Evolutionary conservation across 345 rosid species (phyloP).

Genomic region (Stellera chamaejasme): DNA sequence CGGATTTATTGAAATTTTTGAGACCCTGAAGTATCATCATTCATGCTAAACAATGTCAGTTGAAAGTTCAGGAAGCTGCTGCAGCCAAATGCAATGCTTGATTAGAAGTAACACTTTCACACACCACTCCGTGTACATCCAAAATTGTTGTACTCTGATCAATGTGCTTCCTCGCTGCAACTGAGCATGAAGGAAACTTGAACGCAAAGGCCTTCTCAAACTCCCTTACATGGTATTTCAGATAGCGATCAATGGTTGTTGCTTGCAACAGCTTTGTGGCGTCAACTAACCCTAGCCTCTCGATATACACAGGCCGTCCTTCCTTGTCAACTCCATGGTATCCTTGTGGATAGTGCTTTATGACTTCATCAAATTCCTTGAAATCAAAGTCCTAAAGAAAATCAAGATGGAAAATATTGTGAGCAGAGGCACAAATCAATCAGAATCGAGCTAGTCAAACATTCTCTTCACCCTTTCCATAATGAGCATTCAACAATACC

Average conservation of each 20-base stretch:
- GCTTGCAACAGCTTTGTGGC: slow-evolving; percentile 68
- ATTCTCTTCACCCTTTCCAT: too few species aligned
- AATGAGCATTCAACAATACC: slow-evolving; percentile 22
- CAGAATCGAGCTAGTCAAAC: too few species aligned
- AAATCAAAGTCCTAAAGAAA: slow-evolving; percentile 63
- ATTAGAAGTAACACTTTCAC: slow-evolving; percentile 11
- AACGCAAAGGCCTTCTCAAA: slow-evolving; percentile 61
- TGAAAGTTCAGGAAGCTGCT: too few species aligned
- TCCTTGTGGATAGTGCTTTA: slow-evolving; percentile 83
- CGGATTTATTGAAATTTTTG: slow-evolving; percentile 70
- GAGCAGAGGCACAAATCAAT: neutral
- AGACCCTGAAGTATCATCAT: slow-evolving; percentile 63
- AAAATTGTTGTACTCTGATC: slow-evolving; percentile 89
- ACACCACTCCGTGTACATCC: slow-evolving; percentile 91
- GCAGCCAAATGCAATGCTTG: too few species aligned
- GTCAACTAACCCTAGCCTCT: slow-evolving; percentile 75
- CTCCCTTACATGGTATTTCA: slow-evolving; percentile 73
- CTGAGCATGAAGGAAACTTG: slow-evolving; percentile 74
- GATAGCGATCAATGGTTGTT: slow-evolving; percentile 66
- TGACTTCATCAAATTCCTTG: slow-evolving; percentile 59
- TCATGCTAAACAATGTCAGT: neutral
- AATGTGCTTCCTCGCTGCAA: slow-evolving; percentile 68
- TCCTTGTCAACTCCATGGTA: slow-evolving; percentile 93
- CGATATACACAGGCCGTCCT: slow-evolving; percentile 77
- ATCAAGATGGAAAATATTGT: neutral